phyloP scores from a whole-genome alignment of 2,329 filamentous ascomycete genomes.

The Nectriaceae sp. region DNA sequence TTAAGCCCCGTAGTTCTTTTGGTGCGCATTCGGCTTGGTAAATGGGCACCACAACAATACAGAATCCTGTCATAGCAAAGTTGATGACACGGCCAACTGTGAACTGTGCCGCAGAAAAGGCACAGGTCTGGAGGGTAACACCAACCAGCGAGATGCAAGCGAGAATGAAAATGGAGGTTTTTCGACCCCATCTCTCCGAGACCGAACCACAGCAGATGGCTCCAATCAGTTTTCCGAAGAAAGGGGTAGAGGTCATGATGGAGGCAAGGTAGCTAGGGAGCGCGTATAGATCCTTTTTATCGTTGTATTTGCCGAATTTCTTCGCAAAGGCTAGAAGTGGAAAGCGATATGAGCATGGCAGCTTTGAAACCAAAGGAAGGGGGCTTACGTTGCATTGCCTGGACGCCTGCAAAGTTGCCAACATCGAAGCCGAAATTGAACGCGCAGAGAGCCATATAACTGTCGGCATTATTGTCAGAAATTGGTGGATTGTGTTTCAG shows the following conservation, averaged over 20 bases:
- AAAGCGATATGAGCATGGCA: not conserved
- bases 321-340: constrained; percentile 13
- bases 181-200: constrained; percentile 30
- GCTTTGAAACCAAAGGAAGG: not conserved
- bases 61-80: constrained; percentile 35
- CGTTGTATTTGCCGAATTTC: constrained; percentile 25
- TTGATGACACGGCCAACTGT: constrained; percentile 31
- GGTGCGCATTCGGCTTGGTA: constrained; percentile 31
- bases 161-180: constrained; percentile 23
- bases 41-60: constrained; percentile 34
- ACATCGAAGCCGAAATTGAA: constrained; percentile 32
- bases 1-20: constrained; percentile 28
- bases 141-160: constrained; percentile 20
- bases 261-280: constrained; percentile 25
- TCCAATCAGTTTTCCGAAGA: constrained; percentile 25
- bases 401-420: constrained; percentile 28
- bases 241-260: constrained; percentile 28
- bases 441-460: constrained; percentile 27
- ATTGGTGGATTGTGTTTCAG: no score
- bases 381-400: constrained; percentile 21
- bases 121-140: constrained; percentile 31
- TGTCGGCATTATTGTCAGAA: constrained; percentile 3
- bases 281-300: constrained; percentile 8
- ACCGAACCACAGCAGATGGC: constrained; percentile 18
- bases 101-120: constrained; percentile 31